Percentiles rank a stretch among this genome's conserved stretches.
Conservation (phyloP, 345 rosid genomes). For the Acer campestre region DNA sequence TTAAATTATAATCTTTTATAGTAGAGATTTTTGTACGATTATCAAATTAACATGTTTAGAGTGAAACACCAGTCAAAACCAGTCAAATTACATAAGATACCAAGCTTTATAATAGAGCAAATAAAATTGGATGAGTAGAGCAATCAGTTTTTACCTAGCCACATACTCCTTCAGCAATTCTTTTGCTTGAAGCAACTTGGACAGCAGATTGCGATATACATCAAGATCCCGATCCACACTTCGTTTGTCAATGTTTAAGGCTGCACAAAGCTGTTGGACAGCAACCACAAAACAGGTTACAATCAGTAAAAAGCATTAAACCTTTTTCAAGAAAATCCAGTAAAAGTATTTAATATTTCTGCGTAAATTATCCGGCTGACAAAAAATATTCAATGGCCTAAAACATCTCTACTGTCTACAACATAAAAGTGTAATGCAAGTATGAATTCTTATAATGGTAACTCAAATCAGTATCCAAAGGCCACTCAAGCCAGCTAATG, state of each 20-base stretch:
- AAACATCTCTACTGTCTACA: not conserved
- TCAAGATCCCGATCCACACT: conserved; percentile 97
- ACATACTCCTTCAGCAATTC: conserved; percentile 93
- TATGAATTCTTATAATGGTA: not conserved
- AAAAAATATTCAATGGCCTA: not conserved
- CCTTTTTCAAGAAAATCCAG: not conserved
- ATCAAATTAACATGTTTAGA: not conserved
- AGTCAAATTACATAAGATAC: not conserved
- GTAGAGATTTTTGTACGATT: not conserved
- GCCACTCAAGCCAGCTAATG: not conserved
- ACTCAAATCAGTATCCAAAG: not conserved
- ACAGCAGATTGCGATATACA: conserved; percentile 90
- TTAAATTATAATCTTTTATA: not conserved
- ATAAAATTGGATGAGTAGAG: conserved; percentile 2
- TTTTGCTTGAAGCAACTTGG: conserved; percentile 97
- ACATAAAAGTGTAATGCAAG: not conserved
- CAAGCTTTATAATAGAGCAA: not conserved
- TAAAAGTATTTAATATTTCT: not conserved
- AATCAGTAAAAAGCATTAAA: not conserved
- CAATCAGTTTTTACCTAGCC: conserved; percentile 57
- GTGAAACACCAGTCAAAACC: not conserved
- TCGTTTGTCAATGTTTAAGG: conserved; percentile 78
- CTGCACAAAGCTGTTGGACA: conserved; percentile 81
- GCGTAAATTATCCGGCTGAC: conserved; percentile 5
- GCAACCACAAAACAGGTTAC: conserved; percentile 7